Conservation (phyloP, 768 basidiomycete genomes). For the Trametes villosa region DNA sequence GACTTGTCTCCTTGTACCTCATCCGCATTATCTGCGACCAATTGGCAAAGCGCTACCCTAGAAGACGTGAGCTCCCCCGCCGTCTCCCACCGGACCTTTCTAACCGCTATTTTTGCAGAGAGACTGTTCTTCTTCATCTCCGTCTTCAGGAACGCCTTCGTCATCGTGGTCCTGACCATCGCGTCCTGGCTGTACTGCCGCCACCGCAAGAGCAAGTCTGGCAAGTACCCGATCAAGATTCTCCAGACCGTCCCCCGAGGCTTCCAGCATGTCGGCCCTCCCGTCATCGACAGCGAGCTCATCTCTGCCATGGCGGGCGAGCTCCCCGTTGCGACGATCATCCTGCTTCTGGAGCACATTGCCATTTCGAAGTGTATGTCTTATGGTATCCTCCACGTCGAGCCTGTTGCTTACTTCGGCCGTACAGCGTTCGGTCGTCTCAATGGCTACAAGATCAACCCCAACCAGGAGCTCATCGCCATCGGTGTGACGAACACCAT, state of each 20-base stretch:
- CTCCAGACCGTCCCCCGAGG: slow-evolving; percentile 85
- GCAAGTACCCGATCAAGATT: slow-evolving; percentile 84
- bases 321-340: slow-evolving; percentile 84
- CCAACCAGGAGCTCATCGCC: slow-evolving; percentile 94
- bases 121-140: slow-evolving; percentile 78
- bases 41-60: slow-evolving; percentile 62
- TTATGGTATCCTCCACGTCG: background rate
- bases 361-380: slow-evolving; percentile 92
- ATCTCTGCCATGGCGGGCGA: slow-evolving; percentile 72
- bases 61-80: slow-evolving; percentile 47
- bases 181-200: slow-evolving; percentile 86
- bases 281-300: slow-evolving; percentile 52
- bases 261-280: slow-evolving; percentile 60
- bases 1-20: slow-evolving; percentile 68
- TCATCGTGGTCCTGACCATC: slow-evolving; percentile 84
- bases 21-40: slow-evolving; percentile 63
- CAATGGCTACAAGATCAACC: slow-evolving; percentile 93
- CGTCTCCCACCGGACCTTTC: slow-evolving; percentile 1
- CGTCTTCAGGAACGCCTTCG: slow-evolving; percentile 83
- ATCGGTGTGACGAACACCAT: slow-evolving; percentile 97
- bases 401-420: background rate
- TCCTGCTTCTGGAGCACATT: slow-evolving; percentile 93
- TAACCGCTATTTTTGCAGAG: slow-evolving; percentile 42
- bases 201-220: slow-evolving; percentile 56
- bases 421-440: slow-evolving; percentile 84